Evolutionary conservation across 148 eudicot genomes (phyloP), one percentile per base, ranked within the genome.

Genomic region (Tetragonia tetragonoides): DNA sequence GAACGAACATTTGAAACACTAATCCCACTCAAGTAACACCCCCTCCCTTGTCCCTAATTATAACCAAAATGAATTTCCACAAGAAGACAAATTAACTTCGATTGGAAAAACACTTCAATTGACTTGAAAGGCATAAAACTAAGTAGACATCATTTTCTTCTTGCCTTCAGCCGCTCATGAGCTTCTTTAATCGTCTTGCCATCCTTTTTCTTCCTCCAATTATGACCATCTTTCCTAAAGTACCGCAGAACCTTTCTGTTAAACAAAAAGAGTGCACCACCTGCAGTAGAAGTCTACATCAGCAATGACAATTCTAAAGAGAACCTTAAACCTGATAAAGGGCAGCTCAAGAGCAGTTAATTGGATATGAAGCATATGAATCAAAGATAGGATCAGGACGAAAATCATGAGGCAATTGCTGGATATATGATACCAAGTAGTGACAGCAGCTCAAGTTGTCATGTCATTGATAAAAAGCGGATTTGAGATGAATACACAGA

Each of bases 191-290:
- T 83, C 41, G 91, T 88, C 81, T 89, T 93, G 28, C 93, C 97
- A 78, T 90, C 97, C 68, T 85, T 90, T 78, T 93, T 93, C 92
- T 91, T 93, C 83, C 91, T 89, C 97, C 97, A 93, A 54, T 81
- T 87, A 77, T 93, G 93, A 20, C 89, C 90, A 84, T 93, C 97
- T 81, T 91, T 95, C 60, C 99, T 84, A 61, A 93, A 95, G 81
- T 93, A 90, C 79, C 99, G 84, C 80, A 93, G 82, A 7, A 87
- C 97, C 85, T 90, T 95, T 47, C 97, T 89, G 76, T 93, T 88
- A 82, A 88, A 93, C 67, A 93, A 83, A 78, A 93, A 91, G 75
- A 91, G 88, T 64, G 97, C 88, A 62, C 97, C 97, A 86, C 95
- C 97, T 92, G 82, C 63, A 24, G 78, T 21, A 60, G 18, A 60